A percentile compares a stretch with the other conserved stretches of the same genome.
Evolutionary conservation across 139 green algal genomes (phyloP).

Genomic region (Dunaliella sp.): DNA sequence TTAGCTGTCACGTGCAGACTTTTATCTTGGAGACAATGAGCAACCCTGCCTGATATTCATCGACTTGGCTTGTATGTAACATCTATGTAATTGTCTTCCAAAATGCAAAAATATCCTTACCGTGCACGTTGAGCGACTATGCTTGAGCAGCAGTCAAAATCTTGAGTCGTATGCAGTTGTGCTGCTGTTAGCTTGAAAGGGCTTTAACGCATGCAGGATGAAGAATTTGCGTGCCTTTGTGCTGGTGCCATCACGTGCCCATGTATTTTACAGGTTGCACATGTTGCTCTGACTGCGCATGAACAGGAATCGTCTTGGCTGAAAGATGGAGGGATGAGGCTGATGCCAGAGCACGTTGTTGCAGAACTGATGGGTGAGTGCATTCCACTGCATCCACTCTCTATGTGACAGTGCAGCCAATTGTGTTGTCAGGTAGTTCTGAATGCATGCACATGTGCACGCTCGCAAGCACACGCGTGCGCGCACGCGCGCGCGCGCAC

Average conservation of each 20-base stretch:
- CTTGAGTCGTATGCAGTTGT: too few species aligned
- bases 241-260: background rate
- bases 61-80: too few species aligned
- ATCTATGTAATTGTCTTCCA: too few species aligned
- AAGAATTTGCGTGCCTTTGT: background rate
- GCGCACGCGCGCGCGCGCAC: background rate
- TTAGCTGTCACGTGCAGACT: too few species aligned
- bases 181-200: too few species aligned
- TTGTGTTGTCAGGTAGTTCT: background rate
- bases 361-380: slow-evolving; percentile 22
- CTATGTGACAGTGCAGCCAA: background rate
- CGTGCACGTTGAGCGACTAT: too few species aligned
- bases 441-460: background rate
- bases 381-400: background rate
- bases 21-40: too few species aligned
- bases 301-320: background rate
- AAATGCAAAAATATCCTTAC: too few species aligned
- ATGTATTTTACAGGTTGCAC: too few species aligned
- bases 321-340: background rate
- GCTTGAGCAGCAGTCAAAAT: too few species aligned
- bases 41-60: too few species aligned
- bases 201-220: background rate
- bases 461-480: background rate
- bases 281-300: too few species aligned
- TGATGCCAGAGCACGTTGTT: slow-evolving; percentile 32